These are phyloP conservation scores for Pythium volutum DNA, from an alignment of 352 stramenopile species.

Conservation along the genomic window DNA sequence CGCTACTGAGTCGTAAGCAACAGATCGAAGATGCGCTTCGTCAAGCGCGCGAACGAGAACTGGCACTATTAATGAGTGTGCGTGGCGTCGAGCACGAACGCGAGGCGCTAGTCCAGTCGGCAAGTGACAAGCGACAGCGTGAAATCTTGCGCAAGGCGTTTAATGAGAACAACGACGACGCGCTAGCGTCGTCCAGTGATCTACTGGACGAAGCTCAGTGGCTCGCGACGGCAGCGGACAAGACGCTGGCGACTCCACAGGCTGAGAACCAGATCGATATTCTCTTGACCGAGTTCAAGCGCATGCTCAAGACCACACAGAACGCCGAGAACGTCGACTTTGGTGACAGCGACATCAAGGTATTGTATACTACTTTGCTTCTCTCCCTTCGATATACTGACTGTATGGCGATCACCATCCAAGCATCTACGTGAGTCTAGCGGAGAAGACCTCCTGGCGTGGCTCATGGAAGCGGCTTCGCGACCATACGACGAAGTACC, in stretches of 20 bases:
- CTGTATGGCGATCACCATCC: no score
- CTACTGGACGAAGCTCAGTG: constrained; percentile 12
- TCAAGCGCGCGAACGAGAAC: constrained; percentile 25
- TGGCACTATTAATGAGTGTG: constrained; percentile 26
- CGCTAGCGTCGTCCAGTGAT: neutral
- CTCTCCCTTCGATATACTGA: neutral
- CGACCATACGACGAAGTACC: constrained; percentile 7
- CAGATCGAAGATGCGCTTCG: constrained; percentile 28
- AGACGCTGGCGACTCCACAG: no score
- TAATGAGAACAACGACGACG: constrained; percentile 21
- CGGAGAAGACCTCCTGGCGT: constrained; percentile 18
- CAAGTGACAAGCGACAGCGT: constrained; percentile 28
- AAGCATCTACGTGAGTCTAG: constrained; percentile 41
- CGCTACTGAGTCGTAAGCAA: constrained; percentile 22
- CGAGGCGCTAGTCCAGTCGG: neutral
- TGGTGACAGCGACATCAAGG: constrained; percentile 38
- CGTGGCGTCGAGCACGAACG: constrained; percentile 31
- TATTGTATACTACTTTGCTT: neutral
- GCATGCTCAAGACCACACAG: constrained; percentile 29
- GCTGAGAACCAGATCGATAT: constrained; percentile 31
- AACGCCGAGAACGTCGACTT: constrained; percentile 36
- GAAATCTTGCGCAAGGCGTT: constrained; percentile 31
- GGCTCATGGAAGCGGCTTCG: constrained; percentile 25
- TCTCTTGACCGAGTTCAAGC: constrained; percentile 33
- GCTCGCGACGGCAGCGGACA: neutral